Percentiles rank a stretch among this genome's conserved stretches.
Conservation (phyloP, 2,329 filamentous ascomycete genomes). For the Diaporthe eres region DNA sequence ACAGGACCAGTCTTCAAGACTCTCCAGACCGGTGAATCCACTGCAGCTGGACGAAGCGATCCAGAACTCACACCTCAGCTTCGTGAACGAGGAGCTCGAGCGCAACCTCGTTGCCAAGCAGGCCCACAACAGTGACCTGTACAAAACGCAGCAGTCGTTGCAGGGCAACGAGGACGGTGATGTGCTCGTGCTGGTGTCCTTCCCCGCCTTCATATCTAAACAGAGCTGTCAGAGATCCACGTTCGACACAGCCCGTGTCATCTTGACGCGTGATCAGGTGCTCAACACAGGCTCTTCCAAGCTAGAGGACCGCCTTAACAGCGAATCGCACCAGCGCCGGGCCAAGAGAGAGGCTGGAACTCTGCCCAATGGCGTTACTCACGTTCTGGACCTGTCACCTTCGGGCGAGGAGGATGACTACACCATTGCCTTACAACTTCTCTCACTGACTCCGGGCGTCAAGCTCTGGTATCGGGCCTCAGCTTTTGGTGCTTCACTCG, state of each 20-base stretch:
- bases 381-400: constrained; percentile 40
- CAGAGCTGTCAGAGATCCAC: constrained; percentile 26
- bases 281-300: constrained; percentile 32
- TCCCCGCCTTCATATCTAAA: not conserved
- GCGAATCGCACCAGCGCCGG: constrained; percentile 33
- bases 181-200: constrained; percentile 35
- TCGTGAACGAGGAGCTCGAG: not conserved
- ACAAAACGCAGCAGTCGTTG: constrained; percentile 11
- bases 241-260: constrained; percentile 26
- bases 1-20: not conserved
- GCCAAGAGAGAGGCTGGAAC: constrained; percentile 19
- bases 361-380: constrained; percentile 23
- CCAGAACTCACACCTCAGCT: not conserved
- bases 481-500: constrained; percentile 9
- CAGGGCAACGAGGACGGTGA: not conserved
- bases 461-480: constrained; percentile 40
- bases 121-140: constrained; percentile 36
- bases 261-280: constrained; percentile 30
- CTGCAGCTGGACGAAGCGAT: not conserved
- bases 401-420: constrained; percentile 38
- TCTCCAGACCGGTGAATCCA: not conserved
- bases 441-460: constrained; percentile 34
- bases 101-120: constrained; percentile 27
- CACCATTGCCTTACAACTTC: constrained; percentile 27
- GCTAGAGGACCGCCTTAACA: constrained; percentile 22